Percentiles rank a stretch among this genome's conserved stretches.
phyloP scores from a whole-genome alignment of 352 stramenopile species.

The Globisporangium yorkense region DNA sequence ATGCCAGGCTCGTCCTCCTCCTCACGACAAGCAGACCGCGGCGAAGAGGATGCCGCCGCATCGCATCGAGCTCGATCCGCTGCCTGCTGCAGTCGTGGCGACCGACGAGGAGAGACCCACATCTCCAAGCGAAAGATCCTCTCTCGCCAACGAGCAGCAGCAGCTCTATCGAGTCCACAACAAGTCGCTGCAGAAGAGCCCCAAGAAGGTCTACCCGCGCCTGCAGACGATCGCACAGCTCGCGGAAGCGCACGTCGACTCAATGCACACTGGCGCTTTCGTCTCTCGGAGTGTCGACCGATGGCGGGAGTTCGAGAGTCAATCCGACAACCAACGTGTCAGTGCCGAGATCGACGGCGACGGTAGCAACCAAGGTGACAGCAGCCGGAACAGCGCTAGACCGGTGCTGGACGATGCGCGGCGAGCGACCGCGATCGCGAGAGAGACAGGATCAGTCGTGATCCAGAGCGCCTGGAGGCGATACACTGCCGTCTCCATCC shows the following conservation, averaged over 20 bases:
- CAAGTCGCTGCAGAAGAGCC: background rate
- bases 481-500: constrained; percentile 20
- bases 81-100: background rate
- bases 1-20: background rate
- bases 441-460: constrained; percentile 34
- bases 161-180: background rate
- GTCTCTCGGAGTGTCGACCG: constrained; percentile 34
- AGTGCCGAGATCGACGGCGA: background rate
- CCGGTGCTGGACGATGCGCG: constrained; percentile 13
- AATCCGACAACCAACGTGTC: background rate
- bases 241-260: constrained; percentile 27
- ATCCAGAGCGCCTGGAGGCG: constrained; percentile 44
- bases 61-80: constrained; percentile 7
- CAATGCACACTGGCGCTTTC: constrained; percentile 36
- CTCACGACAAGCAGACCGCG: background rate
- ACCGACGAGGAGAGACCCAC: background rate
- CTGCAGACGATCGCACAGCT: constrained; percentile 46
- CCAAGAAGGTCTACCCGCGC: constrained; percentile 14
- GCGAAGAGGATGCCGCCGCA: background rate
- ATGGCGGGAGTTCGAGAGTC: constrained; percentile 24
- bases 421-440: constrained; percentile 17
- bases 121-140: background rate
- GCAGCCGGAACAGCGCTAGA: background rate
- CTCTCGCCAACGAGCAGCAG: background rate
- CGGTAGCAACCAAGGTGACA: background rate